These are phyloP conservation scores for Monosporascus sp. DNA, from an alignment of 2,329 filamentous ascomycete species.

Conservation along the genomic window DNA sequence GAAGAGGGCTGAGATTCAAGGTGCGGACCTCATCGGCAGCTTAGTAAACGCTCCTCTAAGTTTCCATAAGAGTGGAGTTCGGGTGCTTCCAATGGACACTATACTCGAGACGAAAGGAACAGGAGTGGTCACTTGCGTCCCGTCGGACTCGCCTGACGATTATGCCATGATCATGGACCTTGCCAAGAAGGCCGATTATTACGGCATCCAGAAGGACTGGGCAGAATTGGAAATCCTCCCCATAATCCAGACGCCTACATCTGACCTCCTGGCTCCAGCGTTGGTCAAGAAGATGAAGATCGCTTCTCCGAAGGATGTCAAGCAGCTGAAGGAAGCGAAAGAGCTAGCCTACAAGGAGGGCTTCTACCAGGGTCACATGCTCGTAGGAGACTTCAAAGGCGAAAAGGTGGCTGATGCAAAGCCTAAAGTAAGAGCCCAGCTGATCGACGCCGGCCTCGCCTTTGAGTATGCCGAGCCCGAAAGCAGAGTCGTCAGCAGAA, in stretches of 20 bases:
- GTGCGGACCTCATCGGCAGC: slow-evolving; percentile 81
- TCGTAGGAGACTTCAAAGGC: slow-evolving; percentile 82
- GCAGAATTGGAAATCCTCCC: slow-evolving; percentile 83
- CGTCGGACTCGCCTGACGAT: slow-evolving; percentile 93
- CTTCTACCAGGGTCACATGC: slow-evolving; percentile 91
- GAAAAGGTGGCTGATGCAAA: slow-evolving; percentile 83
- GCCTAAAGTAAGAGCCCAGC: slow-evolving; percentile 71
- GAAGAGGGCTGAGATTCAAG: slow-evolving; percentile 68
- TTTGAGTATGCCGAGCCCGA: slow-evolving; percentile 95
- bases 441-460: slow-evolving; percentile 72
- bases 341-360: slow-evolving; percentile 96
- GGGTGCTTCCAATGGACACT: slow-evolving; percentile 91
- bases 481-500: slow-evolving; percentile 80
- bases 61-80: slow-evolving; percentile 73
- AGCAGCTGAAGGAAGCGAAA: slow-evolving; percentile 88
- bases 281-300: slow-evolving; percentile 94
- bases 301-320: slow-evolving; percentile 89
- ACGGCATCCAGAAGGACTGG: slow-evolving; percentile 96
- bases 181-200: slow-evolving; percentile 92
- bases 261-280: slow-evolving; percentile 75
- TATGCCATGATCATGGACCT: slow-evolving; percentile 85
- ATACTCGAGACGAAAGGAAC: slow-evolving; percentile 92
- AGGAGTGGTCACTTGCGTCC: slow-evolving; percentile 91
- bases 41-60: slow-evolving; percentile 85
- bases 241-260: slow-evolving; percentile 83